phyloP scores from a whole-genome alignment of 345 rosid genomes.

The Citrus maxima region DNA sequence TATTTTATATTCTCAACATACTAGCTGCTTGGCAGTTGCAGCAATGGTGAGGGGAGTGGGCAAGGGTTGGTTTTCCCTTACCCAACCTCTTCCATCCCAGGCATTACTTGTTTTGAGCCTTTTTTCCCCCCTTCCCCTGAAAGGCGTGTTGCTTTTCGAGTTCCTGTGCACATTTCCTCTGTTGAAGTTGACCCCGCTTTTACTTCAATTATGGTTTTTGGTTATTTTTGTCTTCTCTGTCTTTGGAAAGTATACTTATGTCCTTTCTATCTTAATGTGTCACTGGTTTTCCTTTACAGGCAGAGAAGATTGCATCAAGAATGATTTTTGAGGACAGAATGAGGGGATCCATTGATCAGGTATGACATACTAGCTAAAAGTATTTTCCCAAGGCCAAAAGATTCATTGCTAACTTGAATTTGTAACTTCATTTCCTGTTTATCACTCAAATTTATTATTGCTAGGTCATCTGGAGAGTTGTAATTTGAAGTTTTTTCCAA shows the following conservation, averaged over 20 bases:
- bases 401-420: neutral
- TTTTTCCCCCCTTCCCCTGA: neutral
- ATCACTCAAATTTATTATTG: neutral
- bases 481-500: neutral
- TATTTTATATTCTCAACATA: neutral
- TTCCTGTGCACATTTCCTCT: neutral
- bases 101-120: neutral
- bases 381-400: neutral
- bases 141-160: neutral
- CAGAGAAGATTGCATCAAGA: slow-evolving; percentile 97
- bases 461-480: neutral
- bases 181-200: neutral
- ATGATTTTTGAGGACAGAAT: slow-evolving; percentile 95
- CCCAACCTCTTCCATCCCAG: neutral
- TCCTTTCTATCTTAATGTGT: neutral
- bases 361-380: slow-evolving; percentile 10
- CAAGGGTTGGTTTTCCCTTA: neutral
- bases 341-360: slow-evolving; percentile 99
- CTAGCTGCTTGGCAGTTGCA: neutral
- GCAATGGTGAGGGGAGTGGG: neutral
- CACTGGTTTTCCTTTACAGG: slow-evolving; percentile 36
- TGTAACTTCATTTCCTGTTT: neutral
- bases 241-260: neutral
- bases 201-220: neutral
- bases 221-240: neutral